Evolutionary conservation across 805 yeast species (phyloP).

Genomic region (Middelhovenomyces tepae): DNA sequence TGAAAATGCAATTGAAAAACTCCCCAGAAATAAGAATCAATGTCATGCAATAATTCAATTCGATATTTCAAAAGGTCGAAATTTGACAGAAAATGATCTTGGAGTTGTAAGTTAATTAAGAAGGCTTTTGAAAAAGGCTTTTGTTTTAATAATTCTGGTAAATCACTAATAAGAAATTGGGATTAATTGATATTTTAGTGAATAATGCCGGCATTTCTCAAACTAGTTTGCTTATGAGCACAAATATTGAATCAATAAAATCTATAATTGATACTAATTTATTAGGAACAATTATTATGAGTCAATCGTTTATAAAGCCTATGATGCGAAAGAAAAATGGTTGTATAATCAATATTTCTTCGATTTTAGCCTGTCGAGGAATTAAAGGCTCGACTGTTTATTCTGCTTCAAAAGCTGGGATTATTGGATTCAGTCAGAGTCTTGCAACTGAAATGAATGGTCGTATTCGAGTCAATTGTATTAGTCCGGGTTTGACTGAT

Average conservation of each 20-base stretch:
- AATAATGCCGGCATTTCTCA: constrained; percentile 57
- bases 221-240: constrained; percentile 38
- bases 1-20: constrained; percentile 17
- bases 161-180: not conserved
- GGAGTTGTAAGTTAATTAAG: too few relatives aligned
- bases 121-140: too few relatives aligned
- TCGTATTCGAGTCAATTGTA: constrained; percentile 50
- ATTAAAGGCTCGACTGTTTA: constrained; percentile 53
- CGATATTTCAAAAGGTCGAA: constrained; percentile 2
- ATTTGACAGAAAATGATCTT: constrained; percentile 1
- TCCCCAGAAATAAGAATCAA: constrained; percentile 7
- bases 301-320: constrained; percentile 42
- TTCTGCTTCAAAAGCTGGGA: constrained; percentile 62
- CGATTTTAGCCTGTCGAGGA: constrained; percentile 46
- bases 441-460: constrained; percentile 53
- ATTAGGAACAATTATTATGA: constrained; percentile 49
- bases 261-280: constrained; percentile 48
- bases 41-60: not conserved
- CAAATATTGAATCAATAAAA: constrained; percentile 35
- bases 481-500: constrained; percentile 59
- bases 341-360: constrained; percentile 54
- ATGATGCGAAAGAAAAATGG: constrained; percentile 37
- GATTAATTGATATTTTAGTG: constrained; percentile 37
- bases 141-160: too few relatives aligned
- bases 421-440: constrained; percentile 51